Evolutionary conservation across 306 rosid species (phyloP).

Genomic region (Quercus bicolor): DNA sequence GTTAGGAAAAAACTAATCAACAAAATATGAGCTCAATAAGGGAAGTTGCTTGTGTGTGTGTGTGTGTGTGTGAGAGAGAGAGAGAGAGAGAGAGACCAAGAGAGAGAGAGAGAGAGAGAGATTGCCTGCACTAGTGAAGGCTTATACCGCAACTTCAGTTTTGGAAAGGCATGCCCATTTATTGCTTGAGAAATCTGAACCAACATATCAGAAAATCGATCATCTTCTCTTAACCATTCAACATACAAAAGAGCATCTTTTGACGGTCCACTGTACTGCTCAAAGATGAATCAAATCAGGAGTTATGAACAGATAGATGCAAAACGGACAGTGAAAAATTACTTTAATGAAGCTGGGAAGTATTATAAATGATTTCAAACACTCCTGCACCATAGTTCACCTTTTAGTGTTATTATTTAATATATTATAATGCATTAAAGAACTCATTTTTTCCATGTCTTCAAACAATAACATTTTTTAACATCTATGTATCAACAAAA

Average conservation of each 20-base stretch:
- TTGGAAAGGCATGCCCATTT: slow-evolving; percentile 81
- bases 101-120: not conserved
- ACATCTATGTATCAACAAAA: not conserved
- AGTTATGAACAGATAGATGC: not conserved
- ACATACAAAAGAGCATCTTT: slow-evolving; percentile 75
- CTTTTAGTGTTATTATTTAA: not conserved
- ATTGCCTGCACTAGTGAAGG: slow-evolving; percentile 87
- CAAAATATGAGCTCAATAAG: not conserved
- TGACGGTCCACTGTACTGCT: slow-evolving; percentile 90
- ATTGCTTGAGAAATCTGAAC: slow-evolving; percentile 73
- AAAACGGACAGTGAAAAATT: not conserved
- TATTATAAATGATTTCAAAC: not conserved
- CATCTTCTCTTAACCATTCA: slow-evolving; percentile 75
- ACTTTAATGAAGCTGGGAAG: not conserved
- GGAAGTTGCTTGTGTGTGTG: not conserved
- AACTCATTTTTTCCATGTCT: not conserved
- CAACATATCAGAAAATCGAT: slow-evolving; percentile 62
- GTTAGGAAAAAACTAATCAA: not conserved
- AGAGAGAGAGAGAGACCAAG: not conserved
- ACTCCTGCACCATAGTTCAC: not conserved
- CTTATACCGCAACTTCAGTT: slow-evolving; percentile 84
- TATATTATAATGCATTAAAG: not conserved
- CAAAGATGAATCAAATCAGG: slow-evolving; percentile 27
- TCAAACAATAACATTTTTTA: not conserved
- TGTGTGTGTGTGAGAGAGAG: not conserved